Base-by-base conservation (phyloP, 73 alveolate genomes). In the Breviolum minutum region DNA sequence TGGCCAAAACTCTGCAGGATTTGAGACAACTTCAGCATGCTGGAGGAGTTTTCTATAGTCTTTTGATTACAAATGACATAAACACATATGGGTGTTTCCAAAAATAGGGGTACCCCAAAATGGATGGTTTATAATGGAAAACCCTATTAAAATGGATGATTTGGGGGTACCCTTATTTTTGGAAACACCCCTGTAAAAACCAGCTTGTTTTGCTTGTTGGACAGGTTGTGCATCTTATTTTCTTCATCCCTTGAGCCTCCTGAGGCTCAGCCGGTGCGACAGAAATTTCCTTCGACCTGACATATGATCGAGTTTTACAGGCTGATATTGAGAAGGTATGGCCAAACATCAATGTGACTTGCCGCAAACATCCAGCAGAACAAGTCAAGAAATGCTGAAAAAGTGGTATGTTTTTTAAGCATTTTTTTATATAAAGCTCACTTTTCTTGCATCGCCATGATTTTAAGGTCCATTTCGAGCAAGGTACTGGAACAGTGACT, bases 261-360 rank as follows among this genome's bases (percentile, higher is more conserved):
- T 63, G 9, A 89, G 96, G 96, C 61, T 89, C 96, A 13, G 77
- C 61, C 4, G 96, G 96, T 17, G 20, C 16, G 73, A 89, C 54
- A 40, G 96, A 68, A 32, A 63, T 89, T 71, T 26, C 19, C 61
- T 89, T 89, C 63, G 85, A 68, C 73, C 30, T 70, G 61, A 61
- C 32, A 5, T 73, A 73, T 40, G 88, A 90, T 63, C 97, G 97
- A 20, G 87, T 90, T 20, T 63, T 63, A 61, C 66, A 20, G 29
- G 16, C 70, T 8, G 97, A 66, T 27, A 90, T 90, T 29, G 87
- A 90, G 26, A 14, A 9, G 16, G 81, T 90, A 11, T 90, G 97
- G 97, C 97, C 97, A 61, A 60, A 60, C 63, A 54, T 90, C 77
- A 73, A 90, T 62, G 97, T 61, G 16, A 9, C 76, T 32, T 29